Evolutionary conservation across 164 flowering plant genomes (phyloP).

Genomic region (Liquidambar formosana): DNA sequence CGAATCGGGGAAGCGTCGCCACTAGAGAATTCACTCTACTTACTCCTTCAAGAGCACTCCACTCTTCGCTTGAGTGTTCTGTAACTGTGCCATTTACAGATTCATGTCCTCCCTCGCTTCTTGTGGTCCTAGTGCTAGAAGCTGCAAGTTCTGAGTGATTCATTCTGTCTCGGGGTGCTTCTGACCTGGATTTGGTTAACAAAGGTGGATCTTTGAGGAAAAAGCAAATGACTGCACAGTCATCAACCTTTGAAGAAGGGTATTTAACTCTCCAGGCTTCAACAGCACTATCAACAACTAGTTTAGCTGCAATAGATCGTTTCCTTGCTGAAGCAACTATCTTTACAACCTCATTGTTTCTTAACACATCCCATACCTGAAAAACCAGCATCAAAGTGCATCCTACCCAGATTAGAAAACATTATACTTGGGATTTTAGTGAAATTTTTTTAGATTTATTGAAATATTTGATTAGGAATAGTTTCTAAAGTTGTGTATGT

Average conservation of each 20-base stretch:
- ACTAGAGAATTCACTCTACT: constrained; percentile 28
- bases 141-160: neutral
- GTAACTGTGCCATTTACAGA: neutral
- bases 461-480: neutral
- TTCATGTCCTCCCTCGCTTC: constrained; percentile 12
- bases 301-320: constrained; percentile 55
- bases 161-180: neutral
- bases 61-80: constrained; percentile 16
- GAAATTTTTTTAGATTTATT: neutral
- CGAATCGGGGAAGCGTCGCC: constrained; percentile 30
- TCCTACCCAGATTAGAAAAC: neutral
- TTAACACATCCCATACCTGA: constrained; percentile 85
- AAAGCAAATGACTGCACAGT: constrained; percentile 72
- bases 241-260: constrained; percentile 65
- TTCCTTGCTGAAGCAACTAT: constrained; percentile 65
- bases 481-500: too few species aligned
- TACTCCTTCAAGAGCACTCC: constrained; percentile 34
- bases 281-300: constrained; percentile 55
- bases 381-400: neutral
- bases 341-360: constrained; percentile 63
- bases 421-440: neutral
- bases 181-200: constrained; percentile 21
- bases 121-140: neutral
- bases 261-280: constrained; percentile 64
- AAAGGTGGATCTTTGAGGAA: constrained; percentile 43